phyloP scores from a whole-genome alignment of 2,329 filamentous ascomycete genomes.

The Pseudogymnoascus sp. region DNA sequence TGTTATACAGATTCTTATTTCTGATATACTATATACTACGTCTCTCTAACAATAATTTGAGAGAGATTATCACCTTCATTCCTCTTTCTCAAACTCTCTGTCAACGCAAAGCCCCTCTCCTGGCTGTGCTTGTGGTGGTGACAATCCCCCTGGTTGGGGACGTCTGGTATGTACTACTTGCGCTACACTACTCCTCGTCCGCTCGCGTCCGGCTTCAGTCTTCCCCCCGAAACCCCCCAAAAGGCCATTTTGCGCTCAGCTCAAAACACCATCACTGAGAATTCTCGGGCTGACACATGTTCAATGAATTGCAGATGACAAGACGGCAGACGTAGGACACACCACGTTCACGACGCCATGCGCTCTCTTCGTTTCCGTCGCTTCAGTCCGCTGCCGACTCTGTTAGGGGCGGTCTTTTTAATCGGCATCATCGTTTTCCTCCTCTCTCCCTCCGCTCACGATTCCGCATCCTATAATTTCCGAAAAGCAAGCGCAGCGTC shows the following conservation, averaged over 20 bases:
- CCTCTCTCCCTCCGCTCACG: slow-evolving; percentile 41
- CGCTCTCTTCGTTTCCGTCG: slow-evolving; percentile 66
- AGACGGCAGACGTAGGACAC: not conserved
- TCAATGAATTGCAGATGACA: not conserved
- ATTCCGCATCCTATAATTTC: slow-evolving; percentile 38
- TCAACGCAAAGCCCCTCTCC: not conserved
- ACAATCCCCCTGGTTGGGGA: not conserved
- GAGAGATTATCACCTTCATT: not conserved
- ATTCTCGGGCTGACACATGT: not conserved
- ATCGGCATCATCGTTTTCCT: slow-evolving; percentile 63
- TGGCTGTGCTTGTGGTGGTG: not conserved
- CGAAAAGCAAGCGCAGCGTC: slow-evolving; percentile 50
- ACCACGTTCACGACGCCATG: slow-evolving; percentile 32
- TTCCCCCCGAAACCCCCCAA: too few relatives aligned
- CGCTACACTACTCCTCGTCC: not conserved
- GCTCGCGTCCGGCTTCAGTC: not conserved
- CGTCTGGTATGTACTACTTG: not conserved
- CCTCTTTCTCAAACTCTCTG: not conserved
- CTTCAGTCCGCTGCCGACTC: slow-evolving; percentile 66
- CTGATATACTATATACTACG: not conserved
- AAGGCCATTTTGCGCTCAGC: not conserved
- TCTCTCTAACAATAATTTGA: not conserved
- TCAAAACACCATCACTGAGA: not conserved
- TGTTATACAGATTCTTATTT: not conserved
- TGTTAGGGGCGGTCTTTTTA: slow-evolving; percentile 62